A percentile compares a stretch with the other conserved stretches of the same genome.
These are phyloP conservation scores for Camelina laxa DNA, from an alignment of 345 rosid species.

Conservation along the genomic window DNA sequence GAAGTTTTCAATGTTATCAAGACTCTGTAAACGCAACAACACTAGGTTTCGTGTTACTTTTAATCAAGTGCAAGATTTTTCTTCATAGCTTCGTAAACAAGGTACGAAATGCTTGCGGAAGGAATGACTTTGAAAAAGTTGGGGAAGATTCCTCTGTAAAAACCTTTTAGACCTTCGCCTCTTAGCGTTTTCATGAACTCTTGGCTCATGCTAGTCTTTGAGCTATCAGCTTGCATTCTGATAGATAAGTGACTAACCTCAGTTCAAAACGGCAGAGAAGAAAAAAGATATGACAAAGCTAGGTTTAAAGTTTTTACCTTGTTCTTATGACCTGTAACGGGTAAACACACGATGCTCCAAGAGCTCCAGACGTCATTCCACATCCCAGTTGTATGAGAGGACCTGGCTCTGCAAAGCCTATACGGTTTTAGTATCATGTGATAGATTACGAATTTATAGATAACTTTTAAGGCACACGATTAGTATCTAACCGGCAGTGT, in stretches of 20 bases:
- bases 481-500: constrained; percentile 65
- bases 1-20: background rate
- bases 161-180: constrained; percentile 83
- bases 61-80: constrained; percentile 72
- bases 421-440: constrained; percentile 24
- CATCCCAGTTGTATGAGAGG: constrained; percentile 87
- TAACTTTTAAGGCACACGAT: background rate
- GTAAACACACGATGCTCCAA: constrained; percentile 94
- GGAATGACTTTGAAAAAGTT: constrained; percentile 81
- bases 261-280: background rate
- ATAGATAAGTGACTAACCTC: constrained; percentile 24
- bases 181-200: constrained; percentile 77
- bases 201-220: constrained; percentile 70
- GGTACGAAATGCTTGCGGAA: constrained; percentile 57
- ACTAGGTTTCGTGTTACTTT: background rate
- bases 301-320: constrained; percentile 53
- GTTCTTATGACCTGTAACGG: constrained; percentile 95
- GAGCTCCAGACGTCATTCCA: constrained; percentile 87
- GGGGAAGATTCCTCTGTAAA: constrained; percentile 92
- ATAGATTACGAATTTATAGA: constrained; percentile 8
- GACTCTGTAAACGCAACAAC: background rate
- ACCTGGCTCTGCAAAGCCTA: constrained; percentile 70
- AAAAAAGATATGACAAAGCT: background rate
- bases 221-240: constrained; percentile 93
- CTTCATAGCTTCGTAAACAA: constrained; percentile 87